Evolutionary conservation across 306 rosid genomes (phyloP).

Genomic region (Prunus armeniaca): DNA sequence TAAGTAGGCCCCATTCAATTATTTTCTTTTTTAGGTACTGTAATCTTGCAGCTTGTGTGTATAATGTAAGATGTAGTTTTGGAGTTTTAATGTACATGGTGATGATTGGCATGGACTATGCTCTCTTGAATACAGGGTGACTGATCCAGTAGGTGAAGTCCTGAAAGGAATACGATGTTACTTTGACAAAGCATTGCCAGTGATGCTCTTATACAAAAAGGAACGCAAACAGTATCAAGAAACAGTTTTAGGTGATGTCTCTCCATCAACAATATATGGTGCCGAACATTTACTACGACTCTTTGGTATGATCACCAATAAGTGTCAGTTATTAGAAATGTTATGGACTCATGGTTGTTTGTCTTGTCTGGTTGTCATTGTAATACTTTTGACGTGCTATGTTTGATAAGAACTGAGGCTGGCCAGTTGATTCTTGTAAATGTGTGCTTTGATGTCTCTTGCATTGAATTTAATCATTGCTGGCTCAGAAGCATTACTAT

Average conservation of each 20-base stretch:
- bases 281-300: slow-evolving; percentile 96
- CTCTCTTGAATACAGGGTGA: slow-evolving; percentile 48
- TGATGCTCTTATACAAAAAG: slow-evolving; percentile 81
- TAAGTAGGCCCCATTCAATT: not conserved
- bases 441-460: not conserved
- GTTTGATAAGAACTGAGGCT: not conserved
- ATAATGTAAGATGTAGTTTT: not conserved
- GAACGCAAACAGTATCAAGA: slow-evolving; percentile 87
- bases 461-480: not conserved
- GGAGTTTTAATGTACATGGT: slow-evolving; percentile 18
- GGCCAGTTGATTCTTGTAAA: not conserved
- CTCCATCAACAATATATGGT: slow-evolving; percentile 86
- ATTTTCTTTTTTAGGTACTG: not conserved
- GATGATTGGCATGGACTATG: slow-evolving; percentile 21
- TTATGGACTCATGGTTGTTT: slow-evolving; percentile 16
- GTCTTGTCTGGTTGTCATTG: not conserved
- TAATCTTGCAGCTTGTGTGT: not conserved
- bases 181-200: slow-evolving; percentile 89
- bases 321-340: slow-evolving; percentile 13
- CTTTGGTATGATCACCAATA: slow-evolving; percentile 60
- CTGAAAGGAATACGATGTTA: slow-evolving; percentile 87
- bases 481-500: not conserved
- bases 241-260: slow-evolving; percentile 46
- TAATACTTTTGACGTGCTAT: not conserved
- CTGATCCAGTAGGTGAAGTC: slow-evolving; percentile 75